phyloP scores from a whole-genome alignment of 306 rosid genomes.

The Rosa multiflora region DNA sequence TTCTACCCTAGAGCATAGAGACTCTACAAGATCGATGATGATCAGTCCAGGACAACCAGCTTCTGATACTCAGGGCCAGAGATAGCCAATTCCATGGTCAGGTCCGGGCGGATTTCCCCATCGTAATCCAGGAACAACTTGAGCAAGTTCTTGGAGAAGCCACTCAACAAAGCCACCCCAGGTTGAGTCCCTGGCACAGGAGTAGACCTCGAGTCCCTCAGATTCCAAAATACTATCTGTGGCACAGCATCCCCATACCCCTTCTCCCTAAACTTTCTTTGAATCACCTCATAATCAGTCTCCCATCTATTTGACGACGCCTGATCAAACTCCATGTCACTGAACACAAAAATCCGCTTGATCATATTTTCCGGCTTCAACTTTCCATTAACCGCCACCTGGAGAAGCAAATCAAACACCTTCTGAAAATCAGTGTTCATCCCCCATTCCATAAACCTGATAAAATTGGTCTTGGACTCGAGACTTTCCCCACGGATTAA shows the following conservation, averaged over 20 bases:
- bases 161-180: conserved; percentile 67
- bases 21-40: background rate
- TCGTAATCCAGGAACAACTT: conserved; percentile 45
- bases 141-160: conserved; percentile 65
- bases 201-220: conserved; percentile 50
- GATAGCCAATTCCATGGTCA: conserved; percentile 43
- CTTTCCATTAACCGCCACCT: background rate
- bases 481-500: conserved; percentile 42
- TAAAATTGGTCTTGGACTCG: conserved; percentile 30
- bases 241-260: conserved; percentile 54
- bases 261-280: background rate
- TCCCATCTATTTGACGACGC: conserved; percentile 51
- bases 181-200: conserved; percentile 44
- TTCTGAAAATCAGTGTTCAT: background rate
- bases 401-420: background rate
- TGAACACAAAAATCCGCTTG: conserved; percentile 53
- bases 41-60: conserved; percentile 40
- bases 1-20: background rate
- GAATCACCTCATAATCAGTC: conserved; percentile 56
- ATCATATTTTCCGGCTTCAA: background rate
- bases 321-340: conserved; percentile 67
- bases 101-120: conserved; percentile 32
- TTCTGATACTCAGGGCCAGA: conserved; percentile 45
- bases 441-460: conserved; percentile 15
- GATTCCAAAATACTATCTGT: conserved; percentile 64